Percentiles rank a stretch among this genome's conserved stretches.
Evolutionary conservation across 805 yeast species (phyloP).

Genomic region (Monosporozyma yasuniensis): DNA sequence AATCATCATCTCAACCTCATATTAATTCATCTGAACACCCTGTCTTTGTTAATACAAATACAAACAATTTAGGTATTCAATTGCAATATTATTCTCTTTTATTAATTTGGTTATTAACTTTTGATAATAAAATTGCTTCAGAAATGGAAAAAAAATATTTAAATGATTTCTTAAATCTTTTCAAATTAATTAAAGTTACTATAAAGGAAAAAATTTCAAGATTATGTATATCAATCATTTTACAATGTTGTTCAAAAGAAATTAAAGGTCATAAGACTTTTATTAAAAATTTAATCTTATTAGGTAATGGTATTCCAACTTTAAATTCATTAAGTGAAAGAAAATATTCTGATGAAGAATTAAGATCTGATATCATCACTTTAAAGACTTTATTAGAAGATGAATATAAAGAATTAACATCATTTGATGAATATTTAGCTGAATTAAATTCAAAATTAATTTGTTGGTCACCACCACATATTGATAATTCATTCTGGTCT

Average conservation of each 20-base stretch:
- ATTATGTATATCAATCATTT: conserved; percentile 64
- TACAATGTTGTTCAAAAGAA: conserved; percentile 44
- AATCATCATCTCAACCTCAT: too few species aligned
- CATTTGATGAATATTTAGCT: conserved; percentile 83
- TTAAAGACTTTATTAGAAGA: conserved; percentile 56
- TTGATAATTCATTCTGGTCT: conserved; percentile 80
- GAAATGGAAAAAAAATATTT: conserved; percentile 48
- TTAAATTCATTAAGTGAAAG: conserved; percentile 67
- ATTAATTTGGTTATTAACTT: conserved; percentile 77
- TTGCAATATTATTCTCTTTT: conserved; percentile 73
- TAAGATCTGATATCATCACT: conserved; percentile 57
- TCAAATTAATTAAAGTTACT: conserved; percentile 60
- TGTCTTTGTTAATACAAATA: conserved; percentile 19
- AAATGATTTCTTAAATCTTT: conserved; percentile 36
- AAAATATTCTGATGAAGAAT: conserved; percentile 92
- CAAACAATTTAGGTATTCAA: conserved; percentile 53
- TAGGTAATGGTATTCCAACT: conserved; percentile 66
- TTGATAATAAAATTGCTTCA: conserved; percentile 46
- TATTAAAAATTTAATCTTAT: conserved; percentile 58
- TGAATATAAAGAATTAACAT: conserved; percentile 70
- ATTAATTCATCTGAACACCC: neutral
- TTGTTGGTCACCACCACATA: conserved; percentile 89
- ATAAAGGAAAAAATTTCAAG: conserved; percentile 89
- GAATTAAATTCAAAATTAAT: conserved; percentile 74
- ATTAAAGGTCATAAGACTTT: conserved; percentile 35